Evolutionary conservation across 2,329 filamentous ascomycete genomes (phyloP), one percentile per base, ranked within the genome.

Genomic region (Monilinia aucupariae): DNA sequence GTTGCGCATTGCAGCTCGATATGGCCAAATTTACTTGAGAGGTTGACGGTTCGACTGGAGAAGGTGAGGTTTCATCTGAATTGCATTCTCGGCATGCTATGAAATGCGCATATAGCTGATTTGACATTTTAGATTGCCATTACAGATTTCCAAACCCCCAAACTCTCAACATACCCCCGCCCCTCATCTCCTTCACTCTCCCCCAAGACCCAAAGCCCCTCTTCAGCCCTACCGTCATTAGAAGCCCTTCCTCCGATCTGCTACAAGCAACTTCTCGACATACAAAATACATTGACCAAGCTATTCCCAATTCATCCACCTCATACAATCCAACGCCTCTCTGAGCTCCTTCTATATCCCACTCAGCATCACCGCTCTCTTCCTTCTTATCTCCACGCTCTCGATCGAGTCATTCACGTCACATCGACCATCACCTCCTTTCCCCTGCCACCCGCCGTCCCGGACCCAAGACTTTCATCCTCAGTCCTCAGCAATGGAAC

Each of bases 401-500:
- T 97, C 55, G 91, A 97, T 74, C 88, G 94, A 63, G 88, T 96
- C 27, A 86, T 97, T 30, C 91, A 89, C 63, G 94, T 99, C 63
- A 96, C 92, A 13, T 96, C 91, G 45, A 84, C 87, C 32, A 85
- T 87, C 25, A 87, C 89, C 67, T 81, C 86, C 63, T 99, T 96
- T 72, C 94, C 94, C 0, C 83, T 97, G 1, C 91, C 90, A 1
- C 83, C 85, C 0, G 83, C 85, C 17, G 76, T 86, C 9, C 80
- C 82, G 2, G 83, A 86, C 68, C 77, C 82, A 67, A 82, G 84
- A 32, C 78, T 80, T 58, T 79, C 85, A 69, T 58, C 43, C 43
- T 77, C 77, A 17, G 73, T 80, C 20, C 75, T 82, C 15, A 76
- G 78, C 59, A 92, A 94, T 71, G 90, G 89, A 71, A 77, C 66